Evolutionary conservation across 2,329 filamentous ascomycete genomes (phyloP).

Genomic region (Basipetospora sp.): DNA sequence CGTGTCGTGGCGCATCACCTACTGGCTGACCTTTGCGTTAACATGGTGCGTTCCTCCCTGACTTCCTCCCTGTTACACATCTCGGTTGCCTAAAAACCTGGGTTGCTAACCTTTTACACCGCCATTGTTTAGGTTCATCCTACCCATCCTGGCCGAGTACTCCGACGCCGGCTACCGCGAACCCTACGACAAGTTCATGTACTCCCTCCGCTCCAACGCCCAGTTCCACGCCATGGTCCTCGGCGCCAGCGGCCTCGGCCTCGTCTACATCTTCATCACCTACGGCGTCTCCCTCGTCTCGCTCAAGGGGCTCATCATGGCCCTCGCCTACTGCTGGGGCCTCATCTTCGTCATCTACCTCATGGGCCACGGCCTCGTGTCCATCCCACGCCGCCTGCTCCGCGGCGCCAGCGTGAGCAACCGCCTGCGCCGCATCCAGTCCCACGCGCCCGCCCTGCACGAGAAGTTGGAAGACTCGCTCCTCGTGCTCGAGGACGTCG

Average conservation of each 20-base stretch:
- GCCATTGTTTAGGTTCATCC: constrained; percentile 66
- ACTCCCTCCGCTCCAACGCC: constrained; percentile 75
- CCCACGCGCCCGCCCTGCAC: constrained; percentile 64
- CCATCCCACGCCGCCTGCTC: constrained; percentile 70
- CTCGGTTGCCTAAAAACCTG: too few species aligned
- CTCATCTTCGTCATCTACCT: constrained; percentile 84
- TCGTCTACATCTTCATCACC: constrained; percentile 70
- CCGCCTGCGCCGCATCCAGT: constrained; percentile 60
- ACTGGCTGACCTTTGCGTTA: constrained; percentile 90
- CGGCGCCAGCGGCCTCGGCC: constrained; percentile 51
- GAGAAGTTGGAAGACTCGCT: constrained; percentile 80
- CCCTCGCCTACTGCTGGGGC: constrained; percentile 86
- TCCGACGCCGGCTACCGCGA: constrained; percentile 87
- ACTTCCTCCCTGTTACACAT: constrained; percentile 9
- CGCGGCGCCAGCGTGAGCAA: constrained; percentile 64
- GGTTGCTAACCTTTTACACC: too few species aligned
- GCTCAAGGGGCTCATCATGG: constrained; percentile 79
- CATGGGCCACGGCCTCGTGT: constrained; percentile 92
- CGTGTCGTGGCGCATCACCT: constrained; percentile 85
- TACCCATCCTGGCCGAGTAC: constrained; percentile 87
- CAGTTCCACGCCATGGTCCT: constrained; percentile 77
- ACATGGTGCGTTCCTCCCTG: constrained; percentile 55
- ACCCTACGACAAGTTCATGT: constrained; percentile 62
- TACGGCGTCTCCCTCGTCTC: constrained; percentile 59
- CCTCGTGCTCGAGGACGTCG: constrained; percentile 63